Evolutionary conservation across 768 basidiomycete genomes (phyloP), one percentile per base, ranked within the genome.

Genomic region (Tricholoma flavovirens): DNA sequence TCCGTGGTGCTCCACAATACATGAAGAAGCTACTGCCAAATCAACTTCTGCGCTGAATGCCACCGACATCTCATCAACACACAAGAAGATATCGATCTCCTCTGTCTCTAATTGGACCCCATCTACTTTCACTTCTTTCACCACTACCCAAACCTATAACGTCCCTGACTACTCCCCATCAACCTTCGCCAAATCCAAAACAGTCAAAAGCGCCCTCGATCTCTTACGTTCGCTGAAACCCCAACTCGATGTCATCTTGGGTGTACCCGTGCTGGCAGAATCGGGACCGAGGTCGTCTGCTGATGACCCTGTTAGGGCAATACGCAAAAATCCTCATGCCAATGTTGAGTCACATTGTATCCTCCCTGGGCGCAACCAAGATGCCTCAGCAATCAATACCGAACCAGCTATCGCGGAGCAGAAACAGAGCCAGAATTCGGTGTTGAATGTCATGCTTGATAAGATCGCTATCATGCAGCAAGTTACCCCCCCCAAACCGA

Each of bases 381-480:
- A 42, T 7, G 40, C 40, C 17, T 22, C 22, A 12, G 22, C 11
- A 11, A 45, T 12, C 12, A 68, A n/a, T 65, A 64, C 0, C 48
- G 56, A 12, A 58, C 36, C n/a, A 54, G 58, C 3, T 64, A 17
- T 0, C 19, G 22, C 22, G 1, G 14, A 26, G 14, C n/a, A 26
- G 22, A 53, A 21, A 7, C 1, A 24, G 19, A 12, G 14, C 8
- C 51, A 22, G 4, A 32, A 15, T 11, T 14, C 19, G 11, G 15
- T 43, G 12, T 45, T 74, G 9, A 55, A 65, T 17, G 67, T 76
- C 10, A 63, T 75, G 1, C 69, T 90, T 10, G 73, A 81, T 5
- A 63, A 63, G 10, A 67, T 88, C 65, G 71, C 81, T 48, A 74
- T 83, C 51, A 76, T 79, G 48, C 70, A 73, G 22, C 63, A 67